Evolutionary conservation across 345 rosid genomes (phyloP), one percentile per base, ranked within the genome.

Genomic region (Populus alba): DNA sequence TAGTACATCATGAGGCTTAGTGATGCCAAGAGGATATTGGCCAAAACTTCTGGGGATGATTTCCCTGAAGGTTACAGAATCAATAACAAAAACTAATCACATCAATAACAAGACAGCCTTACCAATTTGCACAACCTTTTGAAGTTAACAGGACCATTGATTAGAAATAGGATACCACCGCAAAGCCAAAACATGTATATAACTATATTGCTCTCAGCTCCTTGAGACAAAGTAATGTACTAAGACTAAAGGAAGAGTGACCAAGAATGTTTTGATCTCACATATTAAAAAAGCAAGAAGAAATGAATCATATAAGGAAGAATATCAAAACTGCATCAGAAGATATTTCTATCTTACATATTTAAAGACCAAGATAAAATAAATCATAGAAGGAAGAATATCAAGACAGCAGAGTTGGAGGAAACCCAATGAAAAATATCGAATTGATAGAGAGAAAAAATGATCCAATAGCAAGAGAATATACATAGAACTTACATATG

Each of bases 401-500:
- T 22, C n/a, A 47, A 65, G 45, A 35, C 17, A 18, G 15, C 7
- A 66, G 59, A 39, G 35, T 29, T 47, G 25, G 2, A 65, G 39
- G 31, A 31, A 11, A 47, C 11, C 12, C 70, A 65, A 35, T 23
- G 67, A 74, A 53, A 55, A 65, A 72, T 49, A 20, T 71, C 3
- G 10, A 71, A 63, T 47, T 43, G 39, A 35, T 18, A 55, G 45
- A 68, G 51, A 27, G 69, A 43, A 38, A 23, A 12, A 37, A 72
- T 38, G 3, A 49, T 35, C 20, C 20, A n/a, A 61, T 15, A n/a
- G 27, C 35, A 33, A 68, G 41, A 68, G 23, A 53, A 53, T 20
- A 53, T 29, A 27, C 41, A 29, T 31, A 20, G 65, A 66, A 93
- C 99, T 91, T 89, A 95, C 99, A 73, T 93, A 93, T 62, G 98